Base-by-base conservation (phyloP, 768 basidiomycete genomes). In the Tulasnella sp. region DNA sequence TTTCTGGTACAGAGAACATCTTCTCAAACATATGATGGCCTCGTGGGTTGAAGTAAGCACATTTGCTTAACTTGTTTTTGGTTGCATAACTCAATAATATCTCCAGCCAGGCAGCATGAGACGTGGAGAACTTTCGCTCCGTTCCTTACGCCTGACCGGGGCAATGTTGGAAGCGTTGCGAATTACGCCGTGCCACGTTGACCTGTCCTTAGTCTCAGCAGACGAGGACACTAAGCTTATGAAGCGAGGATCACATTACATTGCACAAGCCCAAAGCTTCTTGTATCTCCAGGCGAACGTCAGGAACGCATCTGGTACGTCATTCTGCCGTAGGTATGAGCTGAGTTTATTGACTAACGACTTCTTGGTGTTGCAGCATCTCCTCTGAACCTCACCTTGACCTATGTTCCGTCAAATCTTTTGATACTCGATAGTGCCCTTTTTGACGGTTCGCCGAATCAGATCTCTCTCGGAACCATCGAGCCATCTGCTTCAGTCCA, bases 1-100 rank as follows among this genome's bases (percentile, higher is more conserved):
- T 15, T 99, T 98, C 73, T 99, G 96, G 96, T 94, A 96, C 68
- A 78, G 93, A 34, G 93, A 99, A 69, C 82, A 85, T 63, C 72
- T 99, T 9, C 79, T 98, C 65, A 80, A 80, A 48, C 71, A 73
- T 51, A 68, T 97, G 12, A 74, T 72, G 11, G 85, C 85, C 9
- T 75, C 74, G 17, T 99, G 96, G 96, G 78, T 78, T 66, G 96
- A 98, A 80, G 93, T 91, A 60, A 60, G 79, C 52, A 21, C 25
- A 17, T 21, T 22, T 34, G 10, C 3, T 15, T n/a, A n/a, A n/a
- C n/a, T n/a, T n/a, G n/a, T n/a, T n/a, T n/a, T n/a, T n/a, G n/a
- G n/a, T n/a, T n/a, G n/a, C n/a, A n/a, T 38, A 21, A 3, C 29
- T 53, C 48, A 22, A 34, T 53, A 8, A 46, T 15, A 8, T 21